Evolutionary conservation across 1,284 basidiomycete species (phyloP), one percentile per base, ranked within the genome.

Genomic region (Microbotryum intermedium): DNA sequence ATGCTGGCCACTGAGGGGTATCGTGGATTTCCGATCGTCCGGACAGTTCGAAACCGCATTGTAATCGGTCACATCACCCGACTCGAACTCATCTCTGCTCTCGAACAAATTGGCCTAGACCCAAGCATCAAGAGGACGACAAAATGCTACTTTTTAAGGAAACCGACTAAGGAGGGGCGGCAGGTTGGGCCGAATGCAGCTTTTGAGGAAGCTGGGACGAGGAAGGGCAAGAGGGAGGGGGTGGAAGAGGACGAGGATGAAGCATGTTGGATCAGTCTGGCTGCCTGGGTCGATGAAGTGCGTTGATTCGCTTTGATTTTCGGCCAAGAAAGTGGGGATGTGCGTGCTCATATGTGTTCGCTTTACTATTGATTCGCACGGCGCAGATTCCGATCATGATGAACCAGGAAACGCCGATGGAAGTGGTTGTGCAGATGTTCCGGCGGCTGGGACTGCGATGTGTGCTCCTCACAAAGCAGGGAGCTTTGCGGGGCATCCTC

Each of bases 21-120:
- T 74, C 81, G 84, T 39, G 93, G 92, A 3, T 91, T 97, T 75
- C 93, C 93, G 0, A 86, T 97, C 56, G 74, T 93, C 25, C 72
- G 73, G 39, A 76, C 46, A 5, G 53, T 76, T 79, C 65, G 75
- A 68, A 56, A 65, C n/a, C 72, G 81, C 66, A 80, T 87, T 39
- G 81, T 95, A 78, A 80, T 91, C 11, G 94, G 94, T 2, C 93
- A 92, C 74, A 86, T 97, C 61, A 89, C 90, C 0, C 83, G 86
- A 21, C 89, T 84, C 70, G 93, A 97, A 74, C 80, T 97, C 26
- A 39, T 39, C 34, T 39, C 34, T 10, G 53, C 20, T 39, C 34
- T 39, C 18, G 34, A 39, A 39, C 34, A 39, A 16, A 39, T 39
- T 16, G 34, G 13, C 34, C 34, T 39, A 11, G 34, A 39, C 6